Percentiles rank a stretch among this genome's conserved stretches.
These are phyloP conservation scores for Heterobasidion annosum DNA, from an alignment of 1,284 basidiomycete genomes.

Conservation along the genomic window DNA sequence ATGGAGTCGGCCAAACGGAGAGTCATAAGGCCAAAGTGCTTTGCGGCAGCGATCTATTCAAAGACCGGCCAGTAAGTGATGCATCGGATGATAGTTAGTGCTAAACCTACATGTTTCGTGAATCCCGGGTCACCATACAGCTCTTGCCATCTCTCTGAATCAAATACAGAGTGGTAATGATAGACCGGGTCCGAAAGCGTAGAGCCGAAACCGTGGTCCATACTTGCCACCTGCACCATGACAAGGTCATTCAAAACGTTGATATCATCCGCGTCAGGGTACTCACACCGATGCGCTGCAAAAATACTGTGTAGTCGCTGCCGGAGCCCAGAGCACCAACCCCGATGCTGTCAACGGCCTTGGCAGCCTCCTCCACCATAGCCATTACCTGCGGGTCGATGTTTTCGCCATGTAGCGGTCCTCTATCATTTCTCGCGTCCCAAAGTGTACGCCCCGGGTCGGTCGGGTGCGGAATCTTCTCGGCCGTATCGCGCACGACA, in stretches of 20 bases:
- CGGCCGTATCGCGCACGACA: slow-evolving; percentile 59
- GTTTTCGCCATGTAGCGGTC: slow-evolving; percentile 33
- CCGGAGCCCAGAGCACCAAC: slow-evolving; percentile 43
- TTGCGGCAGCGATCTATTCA: slow-evolving; percentile 51
- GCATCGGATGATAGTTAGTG: no score
- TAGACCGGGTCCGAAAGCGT: slow-evolving; percentile 54
- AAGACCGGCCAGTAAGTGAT: not conserved
- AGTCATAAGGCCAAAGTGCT: slow-evolving; percentile 54
- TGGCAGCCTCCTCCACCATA: slow-evolving; percentile 17
- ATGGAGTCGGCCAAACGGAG: slow-evolving; percentile 55
- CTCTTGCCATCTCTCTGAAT: slow-evolving; percentile 66
- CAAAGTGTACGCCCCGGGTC: slow-evolving; percentile 45
- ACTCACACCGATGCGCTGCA: slow-evolving; percentile 47
- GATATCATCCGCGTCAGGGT: not conserved
- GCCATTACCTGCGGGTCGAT: slow-evolving; percentile 21
- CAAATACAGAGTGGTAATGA: slow-evolving; percentile 74
- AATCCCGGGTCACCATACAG: slow-evolving; percentile 69
- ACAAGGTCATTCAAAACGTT: no score
- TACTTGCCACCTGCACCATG: slow-evolving; percentile 35
- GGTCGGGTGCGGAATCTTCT: slow-evolving; percentile 62
- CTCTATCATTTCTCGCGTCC: slow-evolving; percentile 54
- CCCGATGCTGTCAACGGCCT: slow-evolving; percentile 19
- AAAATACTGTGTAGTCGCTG: slow-evolving; percentile 78
- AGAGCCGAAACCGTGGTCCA: slow-evolving; percentile 40
- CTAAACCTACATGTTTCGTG: slow-evolving; percentile 44